Evolutionary conservation across 257 asterid genomes (phyloP), one percentile per base, ranked within the genome.

Genomic region (Oldenlandia corymbosa): DNA sequence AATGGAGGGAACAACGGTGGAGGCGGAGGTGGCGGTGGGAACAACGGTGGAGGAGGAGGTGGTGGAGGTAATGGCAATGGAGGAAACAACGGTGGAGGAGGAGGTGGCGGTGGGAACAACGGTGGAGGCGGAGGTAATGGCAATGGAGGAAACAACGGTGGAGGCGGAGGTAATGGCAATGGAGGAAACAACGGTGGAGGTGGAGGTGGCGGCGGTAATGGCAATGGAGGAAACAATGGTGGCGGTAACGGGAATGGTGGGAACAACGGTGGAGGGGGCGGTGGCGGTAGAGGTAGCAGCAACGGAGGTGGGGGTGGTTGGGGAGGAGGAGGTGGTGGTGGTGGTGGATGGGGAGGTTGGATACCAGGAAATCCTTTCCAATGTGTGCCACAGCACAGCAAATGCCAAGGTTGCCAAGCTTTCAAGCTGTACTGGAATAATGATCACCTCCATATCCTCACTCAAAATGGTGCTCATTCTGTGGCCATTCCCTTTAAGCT

Each of bases 41-140:
- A 34, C 39, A 34, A 34, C 39, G n/a, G n/a, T n/a, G n/a, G n/a
- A n/a, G n/a, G n/a, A n/a, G 41, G 47, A 0, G 68, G 68, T 8
- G 68, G 68, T 37, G 43, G 43, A 7, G 68, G 68, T 4, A 20
- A 13, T 5, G 68, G 52, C 16, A 14, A 32, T 36, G 69, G 60
- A 46, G 65, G 37, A 2, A 23, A 11, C 2, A 21, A 37, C 21
- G 55, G 13, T 0, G 59, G 46, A 0, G 13, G 32, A 9, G 26
- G 49, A 10, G 66, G 62, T 28, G 46, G 7, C 0, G 18, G 42
- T 6, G 26, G 49, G 7, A 49, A 51, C 3, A 37, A 55, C 7
- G 30, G 47, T 2, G 11, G 30, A 2, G 60, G 60, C 0, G 17
- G 26, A 8, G 30, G 36, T 0, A 46, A 47, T 2, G 70, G 71